Evolutionary conservation across 2,329 filamentous ascomycete genomes (phyloP).

Genomic region (Colletotrichum truncatum): DNA sequence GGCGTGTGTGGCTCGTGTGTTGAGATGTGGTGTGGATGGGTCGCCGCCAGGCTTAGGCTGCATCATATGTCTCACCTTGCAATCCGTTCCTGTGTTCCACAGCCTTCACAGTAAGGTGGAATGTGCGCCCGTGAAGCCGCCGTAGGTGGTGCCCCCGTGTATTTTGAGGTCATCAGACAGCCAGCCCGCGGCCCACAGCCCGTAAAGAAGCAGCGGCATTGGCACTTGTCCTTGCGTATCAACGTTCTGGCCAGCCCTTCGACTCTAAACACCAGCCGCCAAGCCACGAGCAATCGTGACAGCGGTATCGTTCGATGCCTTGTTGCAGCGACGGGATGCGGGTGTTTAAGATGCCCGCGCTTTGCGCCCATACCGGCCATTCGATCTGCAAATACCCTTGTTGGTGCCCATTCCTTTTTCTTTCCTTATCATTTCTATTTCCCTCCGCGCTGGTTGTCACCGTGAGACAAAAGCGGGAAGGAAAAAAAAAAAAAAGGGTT

Average conservation of each 20-base stretch:
- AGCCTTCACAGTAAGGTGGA: constrained; percentile 17
- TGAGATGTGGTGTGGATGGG: constrained; percentile 9
- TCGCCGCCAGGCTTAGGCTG: constrained; percentile 24
- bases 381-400: constrained; percentile 19
- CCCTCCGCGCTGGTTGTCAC: neutral
- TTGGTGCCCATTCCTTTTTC: neutral
- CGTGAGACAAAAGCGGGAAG: constrained; percentile 3
- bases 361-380: constrained; percentile 21
- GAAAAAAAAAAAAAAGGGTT: neutral
- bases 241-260: neutral
- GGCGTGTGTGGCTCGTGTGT: constrained; percentile 21
- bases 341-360: constrained; percentile 25
- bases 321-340: constrained; percentile 16
- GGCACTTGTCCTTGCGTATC: neutral
- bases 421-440: neutral
- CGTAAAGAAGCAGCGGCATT: neutral
- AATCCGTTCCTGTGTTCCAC: constrained; percentile 27
- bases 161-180: too few species aligned
- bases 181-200: too few species aligned
- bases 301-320: constrained; percentile 7
- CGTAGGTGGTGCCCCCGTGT: too few species aligned
- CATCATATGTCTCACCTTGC: constrained; percentile 29
- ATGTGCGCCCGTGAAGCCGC: constrained; percentile 22
- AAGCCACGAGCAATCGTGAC: constrained; percentile 19
- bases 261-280: neutral